Evolutionary conservation across 495 filamentous ascomycete genomes (phyloP).

Genomic region (Penicillium atrosanguineum): DNA sequence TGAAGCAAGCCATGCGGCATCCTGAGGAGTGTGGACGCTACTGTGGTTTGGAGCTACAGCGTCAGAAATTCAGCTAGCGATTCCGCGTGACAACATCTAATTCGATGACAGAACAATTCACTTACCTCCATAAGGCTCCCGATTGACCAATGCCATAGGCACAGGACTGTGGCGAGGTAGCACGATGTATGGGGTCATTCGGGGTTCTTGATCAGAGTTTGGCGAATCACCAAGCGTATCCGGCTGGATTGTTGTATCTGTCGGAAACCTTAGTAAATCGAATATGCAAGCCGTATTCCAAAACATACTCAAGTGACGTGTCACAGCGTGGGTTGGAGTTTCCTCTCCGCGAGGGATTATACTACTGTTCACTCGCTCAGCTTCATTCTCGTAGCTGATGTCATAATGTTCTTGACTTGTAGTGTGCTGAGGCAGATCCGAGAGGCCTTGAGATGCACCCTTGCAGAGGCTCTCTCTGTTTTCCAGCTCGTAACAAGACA

Average conservation of each 20-base stretch:
- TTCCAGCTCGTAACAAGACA: conserved; percentile 23
- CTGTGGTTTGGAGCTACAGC: conserved; percentile 52
- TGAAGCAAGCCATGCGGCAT: conserved; percentile 66
- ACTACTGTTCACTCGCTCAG: conserved; percentile 54
- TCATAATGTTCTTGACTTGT: conserved; percentile 63
- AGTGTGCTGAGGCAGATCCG: conserved; percentile 45
- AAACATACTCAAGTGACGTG: conserved; percentile 56
- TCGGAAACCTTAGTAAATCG: conserved; percentile 1
- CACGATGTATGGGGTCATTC: conserved; percentile 64
- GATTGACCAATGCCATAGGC: conserved; percentile 70
- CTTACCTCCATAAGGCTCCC: conserved; percentile 59
- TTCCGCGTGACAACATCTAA: not conserved
- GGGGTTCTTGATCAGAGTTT: conserved; percentile 43
- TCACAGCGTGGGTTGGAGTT: conserved; percentile 52
- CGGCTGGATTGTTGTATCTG: conserved; percentile 55
- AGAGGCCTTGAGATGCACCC: conserved; percentile 34
- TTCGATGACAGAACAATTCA: not conserved
- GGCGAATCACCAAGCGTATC: conserved; percentile 52
- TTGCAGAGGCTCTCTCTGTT: conserved; percentile 2
- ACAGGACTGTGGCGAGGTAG: conserved; percentile 52
- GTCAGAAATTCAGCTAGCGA: not conserved
- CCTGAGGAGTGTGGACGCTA: conserved; percentile 64
- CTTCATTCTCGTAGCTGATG: conserved; percentile 53
- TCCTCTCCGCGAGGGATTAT: conserved; percentile 50
- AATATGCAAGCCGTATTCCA: not conserved